Conservation (phyloP, 2,329 filamentous ascomycete genomes). For the Hirsutella thompsonii region DNA sequence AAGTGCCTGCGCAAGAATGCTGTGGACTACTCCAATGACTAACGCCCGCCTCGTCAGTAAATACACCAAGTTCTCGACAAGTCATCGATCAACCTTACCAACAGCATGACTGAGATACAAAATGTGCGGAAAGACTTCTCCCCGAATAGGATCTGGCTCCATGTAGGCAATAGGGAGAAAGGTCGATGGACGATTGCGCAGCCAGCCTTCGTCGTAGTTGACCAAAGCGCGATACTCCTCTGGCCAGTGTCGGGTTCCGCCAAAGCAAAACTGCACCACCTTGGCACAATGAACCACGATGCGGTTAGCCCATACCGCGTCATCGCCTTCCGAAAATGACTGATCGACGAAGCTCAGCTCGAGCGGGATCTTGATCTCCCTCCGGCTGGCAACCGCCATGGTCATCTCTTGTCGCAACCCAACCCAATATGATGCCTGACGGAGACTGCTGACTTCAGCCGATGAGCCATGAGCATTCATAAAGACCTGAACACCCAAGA, state of each 20-base stretch:
- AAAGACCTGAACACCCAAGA: conserved; percentile 32
- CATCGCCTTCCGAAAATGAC: conserved; percentile 31
- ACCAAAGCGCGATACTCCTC: conserved; percentile 29
- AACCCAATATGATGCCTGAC: conserved; percentile 43
- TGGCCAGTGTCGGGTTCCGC: conserved; percentile 18
- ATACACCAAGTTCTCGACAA: too few relatives aligned
- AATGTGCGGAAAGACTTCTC: conserved; percentile 40
- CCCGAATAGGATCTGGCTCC: conserved; percentile 16
- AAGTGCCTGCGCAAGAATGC: conserved; percentile 43
- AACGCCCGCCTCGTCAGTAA: neutral
- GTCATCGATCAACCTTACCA: too few relatives aligned
- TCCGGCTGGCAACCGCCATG: conserved; percentile 35
- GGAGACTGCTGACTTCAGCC: conserved; percentile 18
- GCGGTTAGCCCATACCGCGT: conserved; percentile 46
- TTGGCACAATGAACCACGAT: conserved; percentile 51
- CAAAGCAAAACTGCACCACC: conserved; percentile 50
- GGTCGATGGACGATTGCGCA: conserved; percentile 29
- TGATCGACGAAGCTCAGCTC: conserved; percentile 36
- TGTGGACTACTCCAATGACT: conserved; percentile 48
- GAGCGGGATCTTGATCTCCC: conserved; percentile 34
- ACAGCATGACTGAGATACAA: conserved; percentile 44
- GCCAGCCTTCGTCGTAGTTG: conserved; percentile 33
- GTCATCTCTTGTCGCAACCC: conserved; percentile 48
- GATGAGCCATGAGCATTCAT: conserved; percentile 26
- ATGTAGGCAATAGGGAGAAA: conserved; percentile 40